Evolutionary conservation across 768 basidiomycete species (phyloP), one percentile per base, ranked within the genome.

Genomic region (Termitomyces sp.): DNA sequence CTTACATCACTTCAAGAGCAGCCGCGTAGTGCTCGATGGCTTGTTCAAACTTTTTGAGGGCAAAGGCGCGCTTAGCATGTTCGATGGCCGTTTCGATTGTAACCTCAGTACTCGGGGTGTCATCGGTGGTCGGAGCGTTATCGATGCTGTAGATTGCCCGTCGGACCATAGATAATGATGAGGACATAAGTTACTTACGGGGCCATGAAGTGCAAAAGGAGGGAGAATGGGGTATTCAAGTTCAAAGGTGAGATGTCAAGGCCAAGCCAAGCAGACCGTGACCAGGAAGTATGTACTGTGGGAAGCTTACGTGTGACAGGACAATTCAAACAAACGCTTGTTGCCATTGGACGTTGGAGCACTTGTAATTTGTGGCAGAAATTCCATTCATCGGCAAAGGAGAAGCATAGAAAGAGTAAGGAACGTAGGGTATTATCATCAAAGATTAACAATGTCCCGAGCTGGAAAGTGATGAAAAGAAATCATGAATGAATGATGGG

Each of bases 21-120:
- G 80, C 84, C 40, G 89, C 87, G 71, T 94, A 94, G 66, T 85
- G 76, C 35, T 93, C 89, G 14, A 91, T 84, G 1, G 94, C 87
- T 64, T 91, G 85, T 63, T 94, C 89, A 63, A 85, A 94, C 70
- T 91, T 90, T 67, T 79, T 82, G 66, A 94, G 82, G 30, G 93
- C 91, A 71, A 91, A 91, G 1, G 91, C 91, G 75, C 91, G 89
- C 77, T 89, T 89, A 1, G 87, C 91, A 59, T 84, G 87, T 66
- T 91, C 90, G 54, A 93, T 74, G 10, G 79, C 76, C 47, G 73
- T 80, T 63, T 86, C 84, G 55, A 87, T 62, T 17, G 74, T 73
- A 50, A 68, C 62, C 49, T 75, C 71, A 23, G 65, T 46, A 23
- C 58, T 62, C 30, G 65, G 17, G 49, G 60, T 58, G 62, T 63